These are phyloP conservation scores for Biscogniauxia sp. DNA, from an alignment of 2,329 filamentous ascomycete genomes.

Conservation along the genomic window DNA sequence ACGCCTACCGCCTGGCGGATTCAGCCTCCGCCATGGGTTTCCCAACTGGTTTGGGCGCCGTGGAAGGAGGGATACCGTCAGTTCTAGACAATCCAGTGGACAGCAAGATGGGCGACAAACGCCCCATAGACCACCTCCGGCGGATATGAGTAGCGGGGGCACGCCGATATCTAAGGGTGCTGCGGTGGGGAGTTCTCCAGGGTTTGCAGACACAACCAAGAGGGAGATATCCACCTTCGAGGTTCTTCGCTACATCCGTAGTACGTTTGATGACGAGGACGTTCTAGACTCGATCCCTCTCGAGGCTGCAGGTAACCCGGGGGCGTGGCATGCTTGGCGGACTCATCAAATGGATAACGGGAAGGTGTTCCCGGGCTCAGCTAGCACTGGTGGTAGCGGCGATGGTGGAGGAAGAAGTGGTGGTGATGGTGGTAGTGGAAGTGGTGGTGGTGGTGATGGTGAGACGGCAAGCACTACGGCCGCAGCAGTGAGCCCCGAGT, in stretches of 20 bases:
- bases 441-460: not conserved
- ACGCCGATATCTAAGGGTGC: slow-evolving; percentile 27
- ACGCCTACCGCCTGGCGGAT: slow-evolving; percentile 80
- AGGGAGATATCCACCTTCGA: slow-evolving; percentile 58
- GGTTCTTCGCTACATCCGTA: slow-evolving; percentile 77
- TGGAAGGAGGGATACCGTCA: slow-evolving; percentile 36
- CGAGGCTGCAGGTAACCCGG: slow-evolving; percentile 81
- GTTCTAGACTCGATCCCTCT: slow-evolving; percentile 78
- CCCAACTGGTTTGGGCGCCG: slow-evolving; percentile 79
- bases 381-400: not conserved
- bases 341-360: slow-evolving; percentile 58
- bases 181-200: slow-evolving; percentile 30
- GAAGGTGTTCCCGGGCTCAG: slow-evolving; percentile 34
- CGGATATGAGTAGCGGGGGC: slow-evolving; percentile 23
- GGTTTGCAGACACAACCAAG: slow-evolving; percentile 42
- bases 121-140: slow-evolving; percentile 28
- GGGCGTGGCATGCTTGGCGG: slow-evolving; percentile 93
- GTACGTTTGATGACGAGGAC: slow-evolving; percentile 73
- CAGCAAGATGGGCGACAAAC: slow-evolving; percentile 34
- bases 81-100: slow-evolving; percentile 42
- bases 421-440: too few species aligned
- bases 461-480: slow-evolving; percentile 21
- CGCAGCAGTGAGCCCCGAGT: slow-evolving; percentile 9
- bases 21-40: slow-evolving; percentile 88
- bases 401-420: too few species aligned